Percentiles rank a stretch among this genome's conserved stretches.
Evolutionary conservation across 2,329 filamentous ascomycete genomes (phyloP).

Genomic region (Chrysosporium keratinophilum): DNA sequence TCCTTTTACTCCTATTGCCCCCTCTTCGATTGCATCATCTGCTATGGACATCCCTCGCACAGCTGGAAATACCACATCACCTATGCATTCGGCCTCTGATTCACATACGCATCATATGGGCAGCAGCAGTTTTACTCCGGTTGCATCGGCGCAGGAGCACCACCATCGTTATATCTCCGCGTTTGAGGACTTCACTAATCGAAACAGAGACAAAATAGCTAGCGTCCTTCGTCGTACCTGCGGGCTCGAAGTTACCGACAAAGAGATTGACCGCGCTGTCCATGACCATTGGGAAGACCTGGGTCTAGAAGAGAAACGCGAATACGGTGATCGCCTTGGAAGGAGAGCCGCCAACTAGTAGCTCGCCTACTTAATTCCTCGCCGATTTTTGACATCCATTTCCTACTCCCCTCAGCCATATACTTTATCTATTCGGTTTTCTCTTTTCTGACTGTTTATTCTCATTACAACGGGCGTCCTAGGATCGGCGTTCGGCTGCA

Average conservation of each 20-base stretch:
- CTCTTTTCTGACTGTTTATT: background rate
- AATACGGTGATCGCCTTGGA: conserved; percentile 15
- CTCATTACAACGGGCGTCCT: conserved; percentile 1
- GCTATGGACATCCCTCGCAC: conserved; percentile 2
- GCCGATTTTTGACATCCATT: background rate
- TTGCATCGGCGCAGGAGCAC: conserved; percentile 6
- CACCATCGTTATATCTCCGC: conserved; percentile 16
- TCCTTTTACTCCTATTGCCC: conserved; percentile 8
- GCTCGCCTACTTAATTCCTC: background rate
- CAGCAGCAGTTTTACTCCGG: conserved; percentile 6
- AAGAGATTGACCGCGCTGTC: conserved; percentile 16
- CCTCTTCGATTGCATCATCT: conserved; percentile 6
- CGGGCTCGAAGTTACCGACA: conserved; percentile 14
- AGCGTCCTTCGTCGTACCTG: conserved; percentile 13
- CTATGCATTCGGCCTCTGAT: conserved; percentile 5
- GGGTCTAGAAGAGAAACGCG: conserved; percentile 26
- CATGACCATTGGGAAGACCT: conserved; percentile 16
- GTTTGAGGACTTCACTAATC: conserved; percentile 19
- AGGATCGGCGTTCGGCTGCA: background rate
- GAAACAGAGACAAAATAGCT: conserved; percentile 14
- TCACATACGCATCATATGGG: conserved; percentile 2
- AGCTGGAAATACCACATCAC: conserved; percentile 5
- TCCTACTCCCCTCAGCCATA: background rate
- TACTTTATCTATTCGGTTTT: background rate
- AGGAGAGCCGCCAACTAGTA: conserved; percentile 1